Base-by-base conservation (phyloP, 345 rosid species). In the Heritiera fomes region DNA sequence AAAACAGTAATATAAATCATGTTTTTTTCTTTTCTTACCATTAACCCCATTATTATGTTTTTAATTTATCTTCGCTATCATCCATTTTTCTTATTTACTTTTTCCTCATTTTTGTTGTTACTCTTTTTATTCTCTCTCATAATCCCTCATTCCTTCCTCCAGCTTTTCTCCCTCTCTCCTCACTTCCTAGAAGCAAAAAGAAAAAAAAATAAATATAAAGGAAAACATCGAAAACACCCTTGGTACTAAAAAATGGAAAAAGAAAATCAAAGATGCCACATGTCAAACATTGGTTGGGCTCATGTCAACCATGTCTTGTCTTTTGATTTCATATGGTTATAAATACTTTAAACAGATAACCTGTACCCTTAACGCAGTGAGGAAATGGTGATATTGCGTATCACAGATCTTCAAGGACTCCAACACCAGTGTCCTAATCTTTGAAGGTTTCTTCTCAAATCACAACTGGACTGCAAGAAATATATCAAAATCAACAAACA, bases 391-490 rank as follows among this genome's bases (percentile, higher is more conserved):
- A 34, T 52, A 12, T 52, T 52, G 20, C 75, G 14, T 38, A 71
- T 23, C 62, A 7, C 69, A 43, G 78, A 61, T 45, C 55, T 20
- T 61, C 67, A 70, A 55, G 60, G 55, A 55, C 79, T 77, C 64
- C 58, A 28, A 58, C 59, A 78, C 75, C 83, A 75, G 60, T 70
- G 1, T 71, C 73, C 60, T 20, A 20, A 65, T 77, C 80, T 65
- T 75, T 67, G 32, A 43, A 32, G 75, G 30, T 47, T 47, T 74
- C 72, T 41, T 61, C 72, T 77, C 66, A 6, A 56, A 45, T 63
- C 80, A 64, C 76, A 45, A 78, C 55, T 64, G 74, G 69, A 80
- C 87, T 86, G 82, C 84, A 84, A 82, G 34, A 28, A 70, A 55
- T 53, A 41, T 59, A 60, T 55, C 18, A 14, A 59, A 30, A 65